These are phyloP conservation scores for Tetrastigma voinierianum DNA, from an alignment of 164 flowering plant genomes.

Conservation along the genomic window DNA sequence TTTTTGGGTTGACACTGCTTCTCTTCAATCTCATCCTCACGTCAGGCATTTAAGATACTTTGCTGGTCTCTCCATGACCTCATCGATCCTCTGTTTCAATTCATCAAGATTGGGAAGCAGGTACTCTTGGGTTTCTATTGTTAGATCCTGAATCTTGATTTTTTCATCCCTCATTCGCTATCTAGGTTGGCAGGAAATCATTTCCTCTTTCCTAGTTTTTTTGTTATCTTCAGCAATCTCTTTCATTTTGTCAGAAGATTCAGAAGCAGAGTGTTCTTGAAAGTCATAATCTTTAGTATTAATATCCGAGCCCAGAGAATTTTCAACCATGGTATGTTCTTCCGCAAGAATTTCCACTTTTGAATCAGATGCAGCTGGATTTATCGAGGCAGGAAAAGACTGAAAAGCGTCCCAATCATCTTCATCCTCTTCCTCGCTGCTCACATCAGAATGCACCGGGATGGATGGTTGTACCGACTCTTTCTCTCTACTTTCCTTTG, in stretches of 20 bases:
- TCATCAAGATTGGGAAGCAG: not conserved
- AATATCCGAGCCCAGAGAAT: slow-evolving; percentile 16
- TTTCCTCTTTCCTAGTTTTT: slow-evolving; percentile 13
- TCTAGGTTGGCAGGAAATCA: slow-evolving; percentile 1
- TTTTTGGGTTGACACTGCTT: slow-evolving; percentile 4
- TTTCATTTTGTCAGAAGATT: slow-evolving; percentile 5
- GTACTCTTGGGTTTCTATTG: too few relatives aligned
- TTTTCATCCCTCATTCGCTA: slow-evolving; percentile 6
- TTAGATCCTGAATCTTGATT: not conserved
- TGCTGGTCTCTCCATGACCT: too few relatives aligned
- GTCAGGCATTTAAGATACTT: too few relatives aligned
- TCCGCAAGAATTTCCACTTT: slow-evolving; percentile 14
- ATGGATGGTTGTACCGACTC: slow-evolving; percentile 12
- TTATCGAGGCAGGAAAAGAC: slow-evolving; percentile 71
- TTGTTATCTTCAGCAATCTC: slow-evolving; percentile 14
- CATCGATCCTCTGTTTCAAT: too few relatives aligned
- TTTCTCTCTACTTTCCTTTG: slow-evolving; percentile 12
- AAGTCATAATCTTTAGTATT: slow-evolving; percentile 7
- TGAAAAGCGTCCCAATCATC: slow-evolving; percentile 99
- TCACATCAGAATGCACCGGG: slow-evolving; percentile 15
- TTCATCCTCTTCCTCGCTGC: slow-evolving; percentile 30
- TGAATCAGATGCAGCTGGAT: slow-evolving; percentile 24
- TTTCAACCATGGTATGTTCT: slow-evolving; percentile 19
- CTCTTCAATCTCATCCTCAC: not conserved
- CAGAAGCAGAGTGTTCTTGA: slow-evolving; percentile 17